Conservation (phyloP, 1,284 basidiomycete species). For the Irpex sp. region DNA sequence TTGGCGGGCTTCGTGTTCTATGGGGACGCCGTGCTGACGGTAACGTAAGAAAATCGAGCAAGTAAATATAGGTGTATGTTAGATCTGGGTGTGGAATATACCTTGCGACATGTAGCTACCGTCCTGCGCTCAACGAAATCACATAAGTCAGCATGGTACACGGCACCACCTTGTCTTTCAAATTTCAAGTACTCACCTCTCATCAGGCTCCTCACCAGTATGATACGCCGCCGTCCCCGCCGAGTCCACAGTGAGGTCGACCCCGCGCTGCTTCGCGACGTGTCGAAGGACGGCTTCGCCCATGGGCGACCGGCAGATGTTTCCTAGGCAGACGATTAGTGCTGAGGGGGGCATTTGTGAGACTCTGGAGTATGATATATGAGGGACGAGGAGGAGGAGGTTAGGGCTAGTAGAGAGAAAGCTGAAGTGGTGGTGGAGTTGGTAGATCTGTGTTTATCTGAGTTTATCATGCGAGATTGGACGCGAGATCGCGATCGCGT, state of each 20-base stretch:
- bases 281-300: constrained; percentile 72
- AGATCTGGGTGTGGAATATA: constrained; percentile 16
- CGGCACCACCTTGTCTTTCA: no score
- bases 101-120: constrained; percentile 59
- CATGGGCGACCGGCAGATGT: constrained; percentile 79
- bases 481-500: no score
- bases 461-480: no score
- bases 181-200: constrained; percentile 42
- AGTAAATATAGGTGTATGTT: background rate
- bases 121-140: constrained; percentile 38
- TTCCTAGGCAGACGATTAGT: constrained; percentile 73
- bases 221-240: constrained; percentile 75
- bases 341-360: constrained; percentile 35
- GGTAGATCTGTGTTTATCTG: no score
- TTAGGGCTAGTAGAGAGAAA: no score
- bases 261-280: constrained; percentile 56
- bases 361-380: background rate
- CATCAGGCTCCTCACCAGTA: constrained; percentile 67
- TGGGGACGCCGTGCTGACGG: constrained; percentile 54
- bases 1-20: constrained; percentile 58
- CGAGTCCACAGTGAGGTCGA: constrained; percentile 66
- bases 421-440: no score
- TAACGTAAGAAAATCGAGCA: no score
- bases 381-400: background rate
- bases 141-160: background rate